Percentiles rank a stretch among this genome's conserved stretches.
phyloP scores from a whole-genome alignment of 768 basidiomycete genomes.

The Tricholoma bakamatsutake region DNA sequence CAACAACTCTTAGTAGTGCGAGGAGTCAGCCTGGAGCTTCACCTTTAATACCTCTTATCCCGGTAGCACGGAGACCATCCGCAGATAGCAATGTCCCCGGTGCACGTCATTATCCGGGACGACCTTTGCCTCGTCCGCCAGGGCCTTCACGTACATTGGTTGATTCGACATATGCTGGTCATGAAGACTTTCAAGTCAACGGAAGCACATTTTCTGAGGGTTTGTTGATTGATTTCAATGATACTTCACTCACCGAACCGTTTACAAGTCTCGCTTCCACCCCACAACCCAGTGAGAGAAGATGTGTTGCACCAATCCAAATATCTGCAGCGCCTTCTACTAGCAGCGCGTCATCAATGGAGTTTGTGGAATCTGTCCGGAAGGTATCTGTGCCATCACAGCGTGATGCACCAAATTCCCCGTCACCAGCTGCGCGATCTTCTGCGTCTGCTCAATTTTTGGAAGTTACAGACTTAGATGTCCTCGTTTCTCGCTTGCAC shows the following conservation, averaged over 20 bases:
- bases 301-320: neutral
- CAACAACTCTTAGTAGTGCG: neutral
- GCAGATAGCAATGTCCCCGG: constrained; percentile 21
- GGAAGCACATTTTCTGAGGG: constrained; percentile 37
- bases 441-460: constrained; percentile 17
- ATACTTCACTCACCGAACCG: constrained; percentile 16
- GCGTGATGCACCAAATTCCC: constrained; percentile 5
- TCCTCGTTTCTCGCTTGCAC: constrained; percentile 52
- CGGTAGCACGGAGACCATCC: neutral
- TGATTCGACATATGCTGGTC: constrained; percentile 30
- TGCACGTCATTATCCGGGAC: constrained; percentile 44
- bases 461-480: constrained; percentile 57
- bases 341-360: constrained; percentile 14
- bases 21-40: neutral
- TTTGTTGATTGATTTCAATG: constrained; percentile 51
- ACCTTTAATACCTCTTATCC: neutral
- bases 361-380: constrained; percentile 13
- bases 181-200: constrained; percentile 16
- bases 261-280: constrained; percentile 1
- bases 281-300: neutral
- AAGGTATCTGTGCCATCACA: constrained; percentile 5
- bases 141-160: constrained; percentile 18
- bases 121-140: constrained; percentile 50
- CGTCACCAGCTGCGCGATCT: constrained; percentile 7
- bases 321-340: constrained; percentile 5